These are phyloP conservation scores for Prototheca cutis DNA, from an alignment of 163 green algal species.

Conservation along the genomic window DNA sequence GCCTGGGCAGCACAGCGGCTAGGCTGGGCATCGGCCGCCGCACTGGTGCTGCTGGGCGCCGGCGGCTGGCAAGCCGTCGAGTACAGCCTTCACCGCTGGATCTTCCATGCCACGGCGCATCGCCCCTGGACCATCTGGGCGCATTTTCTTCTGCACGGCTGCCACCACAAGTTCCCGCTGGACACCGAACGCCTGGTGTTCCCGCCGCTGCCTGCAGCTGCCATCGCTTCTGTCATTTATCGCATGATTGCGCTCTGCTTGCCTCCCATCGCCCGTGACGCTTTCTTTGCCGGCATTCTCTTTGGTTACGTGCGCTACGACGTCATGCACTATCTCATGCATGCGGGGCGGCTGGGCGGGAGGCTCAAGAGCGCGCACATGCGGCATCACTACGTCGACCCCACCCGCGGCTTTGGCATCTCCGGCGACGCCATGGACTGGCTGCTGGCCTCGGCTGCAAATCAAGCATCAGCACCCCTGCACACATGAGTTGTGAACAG, in stretches of 20 bases:
- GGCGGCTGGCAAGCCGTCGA: conserved; percentile 69
- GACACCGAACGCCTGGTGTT: conserved; percentile 76
- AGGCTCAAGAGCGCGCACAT: conserved; percentile 55
- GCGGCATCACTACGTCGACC: conserved; percentile 75
- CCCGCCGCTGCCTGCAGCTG: conserved; percentile 53
- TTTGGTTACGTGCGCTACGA: conserved; percentile 88
- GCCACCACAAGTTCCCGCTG: conserved; percentile 84
- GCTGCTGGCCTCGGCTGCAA: conserved; percentile 32
- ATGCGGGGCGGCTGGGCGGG: conserved; percentile 39
- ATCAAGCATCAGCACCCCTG: too few species aligned
- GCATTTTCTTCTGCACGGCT: conserved; percentile 86
- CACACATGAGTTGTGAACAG: too few species aligned
- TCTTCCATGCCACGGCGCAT: conserved; percentile 63
- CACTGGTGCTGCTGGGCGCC: conserved; percentile 37
- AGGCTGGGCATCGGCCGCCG: background rate
- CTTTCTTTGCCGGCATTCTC: conserved; percentile 55
- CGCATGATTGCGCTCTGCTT: background rate
- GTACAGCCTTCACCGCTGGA: conserved; percentile 76
- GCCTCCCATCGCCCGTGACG: background rate
- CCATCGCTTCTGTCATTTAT: conserved; percentile 35
- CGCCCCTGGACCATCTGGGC: conserved; percentile 54
- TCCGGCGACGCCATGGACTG: conserved; percentile 56
- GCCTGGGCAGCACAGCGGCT: background rate
- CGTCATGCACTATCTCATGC: conserved; percentile 73
- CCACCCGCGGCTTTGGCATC: conserved; percentile 60